phyloP scores from a whole-genome alignment of 2,329 filamentous ascomycete species.

The Talaromyces sp. region DNA sequence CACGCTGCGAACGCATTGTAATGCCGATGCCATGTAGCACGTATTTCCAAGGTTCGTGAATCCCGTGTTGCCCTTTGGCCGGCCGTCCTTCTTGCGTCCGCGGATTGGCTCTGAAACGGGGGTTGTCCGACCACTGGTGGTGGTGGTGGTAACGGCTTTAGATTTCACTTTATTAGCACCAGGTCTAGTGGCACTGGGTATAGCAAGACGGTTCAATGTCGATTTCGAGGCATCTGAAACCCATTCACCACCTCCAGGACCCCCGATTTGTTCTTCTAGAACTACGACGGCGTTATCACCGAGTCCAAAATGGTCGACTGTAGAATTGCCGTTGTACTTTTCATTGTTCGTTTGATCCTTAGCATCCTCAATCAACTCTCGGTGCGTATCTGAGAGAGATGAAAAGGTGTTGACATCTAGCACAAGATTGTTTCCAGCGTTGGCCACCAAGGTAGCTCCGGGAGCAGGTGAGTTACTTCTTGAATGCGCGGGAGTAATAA shows the following conservation, averaged over 20 bases:
- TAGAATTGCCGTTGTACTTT: constrained; percentile 73
- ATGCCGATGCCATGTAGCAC: constrained; percentile 97
- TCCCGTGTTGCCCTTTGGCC: constrained; percentile 72
- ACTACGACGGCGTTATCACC: constrained; percentile 72
- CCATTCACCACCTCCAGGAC: constrained; percentile 53
- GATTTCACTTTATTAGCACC: constrained; percentile 36
- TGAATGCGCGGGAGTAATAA: constrained; percentile 43
- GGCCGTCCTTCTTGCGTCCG: constrained; percentile 64
- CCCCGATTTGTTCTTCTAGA: constrained; percentile 72
- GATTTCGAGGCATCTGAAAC: constrained; percentile 48
- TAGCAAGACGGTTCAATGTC: constrained; percentile 48
- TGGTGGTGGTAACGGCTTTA: constrained; percentile 33
- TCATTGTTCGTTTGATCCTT: constrained; percentile 68
- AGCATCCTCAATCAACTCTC: constrained; percentile 59
- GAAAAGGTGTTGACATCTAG: constrained; percentile 63
- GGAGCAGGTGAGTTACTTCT: constrained; percentile 45
- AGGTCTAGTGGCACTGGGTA: constrained; percentile 40
- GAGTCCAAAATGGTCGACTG: constrained; percentile 64
- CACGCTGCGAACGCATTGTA: constrained; percentile 90
- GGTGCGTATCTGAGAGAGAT: constrained; percentile 59
- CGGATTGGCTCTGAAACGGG: constrained; percentile 68
- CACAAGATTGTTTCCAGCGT: constrained; percentile 50
- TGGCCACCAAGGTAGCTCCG: constrained; percentile 39
- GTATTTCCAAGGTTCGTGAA: constrained; percentile 92
- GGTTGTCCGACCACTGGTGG: constrained; percentile 61